Conservation (phyloP, 2,329 filamentous ascomycete genomes). For the Aphanocladium album region DNA sequence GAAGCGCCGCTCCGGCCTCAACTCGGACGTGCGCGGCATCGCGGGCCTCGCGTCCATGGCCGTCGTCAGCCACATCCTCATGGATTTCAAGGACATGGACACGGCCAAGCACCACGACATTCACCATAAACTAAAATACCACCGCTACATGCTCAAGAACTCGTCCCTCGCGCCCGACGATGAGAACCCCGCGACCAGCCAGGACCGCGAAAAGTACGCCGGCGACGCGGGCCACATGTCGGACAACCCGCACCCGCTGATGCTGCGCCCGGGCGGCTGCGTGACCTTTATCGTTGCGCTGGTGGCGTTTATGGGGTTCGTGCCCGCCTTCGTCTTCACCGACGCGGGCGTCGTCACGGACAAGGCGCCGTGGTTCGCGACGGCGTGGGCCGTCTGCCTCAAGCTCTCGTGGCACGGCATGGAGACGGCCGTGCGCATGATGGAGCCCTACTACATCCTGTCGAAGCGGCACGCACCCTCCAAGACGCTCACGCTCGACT, state of each 20-base stretch:
- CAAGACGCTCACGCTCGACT: conserved; percentile 64
- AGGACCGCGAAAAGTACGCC: conserved; percentile 42
- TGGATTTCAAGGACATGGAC: conserved; percentile 69
- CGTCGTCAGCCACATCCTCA: conserved; percentile 65
- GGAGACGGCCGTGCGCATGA: conserved; percentile 65
- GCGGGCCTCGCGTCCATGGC: conserved; percentile 72
- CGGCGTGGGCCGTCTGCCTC: conserved; percentile 58
- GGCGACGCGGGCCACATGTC: conserved; percentile 40
- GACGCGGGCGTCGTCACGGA: conserved; percentile 50
- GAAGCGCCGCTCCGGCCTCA: conserved; percentile 58
- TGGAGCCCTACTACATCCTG: conserved; percentile 70
- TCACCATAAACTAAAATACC: conserved; percentile 59
- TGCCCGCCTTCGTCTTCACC: conserved; percentile 60
- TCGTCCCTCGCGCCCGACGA: conserved; percentile 64
- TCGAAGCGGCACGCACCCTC: conserved; percentile 60
- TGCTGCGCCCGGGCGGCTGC: conserved; percentile 57
- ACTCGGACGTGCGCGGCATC: conserved; percentile 66
- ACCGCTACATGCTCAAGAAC: conserved; percentile 65
- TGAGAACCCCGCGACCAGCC: conserved; percentile 35
- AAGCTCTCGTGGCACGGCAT: conserved; percentile 65
- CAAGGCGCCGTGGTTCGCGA: conserved; percentile 60
- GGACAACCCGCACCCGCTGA: conserved; percentile 62
- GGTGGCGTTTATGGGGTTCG: conserved; percentile 48
- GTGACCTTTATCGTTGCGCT: conserved; percentile 57
- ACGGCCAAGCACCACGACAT: conserved; percentile 61